These are phyloP conservation scores for Rhizopus delemar DNA, from an alignment of 371 early-diverging fungal genomes.

Conservation along the genomic window DNA sequence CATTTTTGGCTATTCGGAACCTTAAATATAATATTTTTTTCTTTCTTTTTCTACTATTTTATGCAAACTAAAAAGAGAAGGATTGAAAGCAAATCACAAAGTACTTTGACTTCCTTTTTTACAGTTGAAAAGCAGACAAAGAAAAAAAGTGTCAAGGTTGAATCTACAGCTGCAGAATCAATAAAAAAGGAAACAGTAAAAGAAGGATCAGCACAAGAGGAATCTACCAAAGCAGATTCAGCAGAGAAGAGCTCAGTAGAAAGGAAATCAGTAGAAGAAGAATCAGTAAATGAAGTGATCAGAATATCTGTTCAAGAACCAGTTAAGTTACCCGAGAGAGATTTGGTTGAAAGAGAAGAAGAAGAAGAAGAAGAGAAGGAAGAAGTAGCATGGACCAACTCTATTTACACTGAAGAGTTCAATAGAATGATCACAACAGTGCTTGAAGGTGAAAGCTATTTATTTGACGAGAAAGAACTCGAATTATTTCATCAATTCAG, in stretches of 20 bases:
- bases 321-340: background rate
- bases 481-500: constrained; percentile 39
- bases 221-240: background rate
- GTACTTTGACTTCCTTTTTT: background rate
- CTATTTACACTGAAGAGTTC: constrained; percentile 60
- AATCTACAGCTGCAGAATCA: background rate
- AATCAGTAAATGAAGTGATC: background rate
- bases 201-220: background rate
- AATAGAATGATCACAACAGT: constrained; percentile 60
- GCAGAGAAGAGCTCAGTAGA: background rate
- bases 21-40: background rate
- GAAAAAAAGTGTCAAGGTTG: background rate
- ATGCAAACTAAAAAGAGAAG: constrained; percentile 5
- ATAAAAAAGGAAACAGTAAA: background rate
- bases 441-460: constrained; percentile 49
- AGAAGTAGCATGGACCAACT: constrained; percentile 17
- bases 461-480: constrained; percentile 56
- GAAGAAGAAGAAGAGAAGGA: background rate
- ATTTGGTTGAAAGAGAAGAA: background rate
- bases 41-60: background rate
- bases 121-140: background rate
- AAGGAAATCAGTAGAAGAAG: background rate
- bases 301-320: background rate
- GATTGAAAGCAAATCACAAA: background rate
- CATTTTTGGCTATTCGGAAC: background rate